Evolutionary conservation across 768 basidiomycete genomes (phyloP).

Genomic region (Porpolomopsis calyptriformis): DNA sequence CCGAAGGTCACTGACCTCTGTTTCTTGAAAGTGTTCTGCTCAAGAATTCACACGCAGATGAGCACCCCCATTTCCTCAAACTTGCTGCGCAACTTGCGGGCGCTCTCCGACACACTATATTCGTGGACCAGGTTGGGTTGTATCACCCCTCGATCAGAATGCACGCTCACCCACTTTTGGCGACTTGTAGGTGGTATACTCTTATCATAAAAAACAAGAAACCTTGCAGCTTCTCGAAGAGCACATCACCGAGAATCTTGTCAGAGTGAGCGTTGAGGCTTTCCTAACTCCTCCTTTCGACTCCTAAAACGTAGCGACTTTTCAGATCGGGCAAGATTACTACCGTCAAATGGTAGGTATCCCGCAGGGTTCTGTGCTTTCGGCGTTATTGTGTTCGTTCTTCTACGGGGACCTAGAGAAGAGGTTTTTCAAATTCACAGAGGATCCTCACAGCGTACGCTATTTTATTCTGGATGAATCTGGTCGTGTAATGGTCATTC

Average conservation of each 20-base stretch:
- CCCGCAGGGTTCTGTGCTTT: conserved; percentile 96
- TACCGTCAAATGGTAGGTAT: conserved; percentile 91
- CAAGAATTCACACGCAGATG: conserved; percentile 40
- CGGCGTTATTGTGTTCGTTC: conserved; percentile 83
- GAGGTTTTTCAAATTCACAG: conserved; percentile 39
- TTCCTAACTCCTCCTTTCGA: not conserved
- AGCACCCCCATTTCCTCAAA: conserved; percentile 63
- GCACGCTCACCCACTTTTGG: not conserved
- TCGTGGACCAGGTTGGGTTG: conserved; percentile 66
- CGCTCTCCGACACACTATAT: conserved; percentile 62
- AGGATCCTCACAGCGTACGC: conserved; percentile 55
- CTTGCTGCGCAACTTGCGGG: conserved; percentile 59
- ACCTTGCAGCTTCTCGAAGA: conserved; percentile 71
- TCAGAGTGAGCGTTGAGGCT: conserved; percentile 47
- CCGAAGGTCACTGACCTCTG: conserved; percentile 39
- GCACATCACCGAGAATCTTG: conserved; percentile 87
- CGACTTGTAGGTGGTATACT: conserved; percentile 33
- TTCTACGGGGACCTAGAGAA: conserved; percentile 90
- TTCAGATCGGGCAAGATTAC: conserved; percentile 67
- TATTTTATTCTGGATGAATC: not conserved
- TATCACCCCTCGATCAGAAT: not conserved
- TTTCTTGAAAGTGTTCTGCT: not conserved
- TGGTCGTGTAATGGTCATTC: not conserved
- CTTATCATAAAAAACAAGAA: conserved; percentile 39
- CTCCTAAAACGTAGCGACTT: not conserved